A percentile compares a stretch with the other conserved stretches of the same genome.
Conservation (phyloP, 2,329 filamentous ascomycete species). For the Metarhizium guizhouense region DNA sequence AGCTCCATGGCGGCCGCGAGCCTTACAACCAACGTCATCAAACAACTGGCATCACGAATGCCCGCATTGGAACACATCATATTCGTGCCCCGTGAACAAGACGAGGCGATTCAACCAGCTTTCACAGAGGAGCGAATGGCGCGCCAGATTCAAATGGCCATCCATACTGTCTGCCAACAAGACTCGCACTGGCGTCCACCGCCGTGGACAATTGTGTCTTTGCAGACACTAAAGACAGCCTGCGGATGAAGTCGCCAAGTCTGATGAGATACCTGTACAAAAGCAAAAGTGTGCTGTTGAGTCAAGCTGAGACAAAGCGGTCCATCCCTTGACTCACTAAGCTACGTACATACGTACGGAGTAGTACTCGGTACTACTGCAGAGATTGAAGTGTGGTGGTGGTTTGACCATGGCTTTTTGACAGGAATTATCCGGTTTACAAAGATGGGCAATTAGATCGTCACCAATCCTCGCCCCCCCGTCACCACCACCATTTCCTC, state of each 20-base stretch:
- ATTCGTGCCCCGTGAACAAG: slow-evolving; percentile 32
- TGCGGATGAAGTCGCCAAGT: slow-evolving; percentile 3
- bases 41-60: slow-evolving; percentile 28
- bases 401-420: background rate
- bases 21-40: slow-evolving; percentile 30
- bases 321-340: background rate
- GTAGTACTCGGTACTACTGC: background rate
- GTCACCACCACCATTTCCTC: too few species aligned
- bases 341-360: background rate
- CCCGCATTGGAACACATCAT: slow-evolving; percentile 31
- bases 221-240: slow-evolving; percentile 1
- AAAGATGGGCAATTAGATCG: background rate
- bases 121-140: slow-evolving; percentile 26
- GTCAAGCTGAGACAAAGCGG: background rate
- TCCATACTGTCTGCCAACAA: slow-evolving; percentile 21
- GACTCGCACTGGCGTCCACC: slow-evolving; percentile 24
- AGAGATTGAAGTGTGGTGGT: background rate
- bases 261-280: background rate
- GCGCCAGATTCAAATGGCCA: slow-evolving; percentile 26
- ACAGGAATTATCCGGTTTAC: background rate
- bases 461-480: background rate
- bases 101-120: slow-evolving; percentile 19
- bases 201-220: slow-evolving; percentile 28
- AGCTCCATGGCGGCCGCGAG: slow-evolving; percentile 29
- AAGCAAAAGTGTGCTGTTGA: background rate